These are phyloP conservation scores for Poterioochromonas sp. DNA, from an alignment of 352 stramenopile species.

Conservation along the genomic window DNA sequence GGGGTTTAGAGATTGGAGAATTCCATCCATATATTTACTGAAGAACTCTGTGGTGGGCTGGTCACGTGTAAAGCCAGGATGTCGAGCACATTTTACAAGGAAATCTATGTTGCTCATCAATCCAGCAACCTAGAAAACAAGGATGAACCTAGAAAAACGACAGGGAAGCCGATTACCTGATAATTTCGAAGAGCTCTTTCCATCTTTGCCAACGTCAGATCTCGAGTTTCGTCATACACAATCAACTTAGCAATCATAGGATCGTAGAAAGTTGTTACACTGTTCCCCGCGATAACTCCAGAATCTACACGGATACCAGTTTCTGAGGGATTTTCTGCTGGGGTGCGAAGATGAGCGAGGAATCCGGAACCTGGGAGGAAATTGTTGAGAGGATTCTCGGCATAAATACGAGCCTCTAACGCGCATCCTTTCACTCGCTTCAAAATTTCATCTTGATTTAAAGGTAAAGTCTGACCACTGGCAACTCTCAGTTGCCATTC, in stretches of 20 bases:
- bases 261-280: slow-evolving; percentile 89
- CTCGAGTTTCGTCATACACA: slow-evolving; percentile 68
- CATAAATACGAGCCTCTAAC: slow-evolving; percentile 89
- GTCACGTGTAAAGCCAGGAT: slow-evolving; percentile 1
- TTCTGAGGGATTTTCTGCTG: slow-evolving; percentile 61
- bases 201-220: slow-evolving; percentile 69
- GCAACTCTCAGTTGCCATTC: slow-evolving; percentile 88
- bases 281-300: slow-evolving; percentile 73
- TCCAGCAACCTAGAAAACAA: background rate
- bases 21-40: background rate
- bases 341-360: slow-evolving; percentile 58
- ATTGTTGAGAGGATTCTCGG: slow-evolving; percentile 83
- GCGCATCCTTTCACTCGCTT: slow-evolving; percentile 49
- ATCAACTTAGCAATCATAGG: slow-evolving; percentile 86
- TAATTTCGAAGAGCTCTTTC: slow-evolving; percentile 81
- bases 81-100: background rate
- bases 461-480: slow-evolving; percentile 73
- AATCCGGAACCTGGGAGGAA: slow-evolving; percentile 86
- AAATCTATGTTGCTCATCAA: slow-evolving; percentile 19
- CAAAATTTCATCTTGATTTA: slow-evolving; percentile 49
- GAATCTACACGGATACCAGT: slow-evolving; percentile 31
- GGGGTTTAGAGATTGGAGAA: background rate
- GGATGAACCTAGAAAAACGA: background rate
- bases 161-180: background rate
- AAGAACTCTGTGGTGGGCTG: slow-evolving; percentile 27